Percentiles rank a stretch among this genome's conserved stretches.
These are phyloP conservation scores for Penicillium sp. DNA, from an alignment of 2,329 filamentous ascomycete species.

Conservation along the genomic window DNA sequence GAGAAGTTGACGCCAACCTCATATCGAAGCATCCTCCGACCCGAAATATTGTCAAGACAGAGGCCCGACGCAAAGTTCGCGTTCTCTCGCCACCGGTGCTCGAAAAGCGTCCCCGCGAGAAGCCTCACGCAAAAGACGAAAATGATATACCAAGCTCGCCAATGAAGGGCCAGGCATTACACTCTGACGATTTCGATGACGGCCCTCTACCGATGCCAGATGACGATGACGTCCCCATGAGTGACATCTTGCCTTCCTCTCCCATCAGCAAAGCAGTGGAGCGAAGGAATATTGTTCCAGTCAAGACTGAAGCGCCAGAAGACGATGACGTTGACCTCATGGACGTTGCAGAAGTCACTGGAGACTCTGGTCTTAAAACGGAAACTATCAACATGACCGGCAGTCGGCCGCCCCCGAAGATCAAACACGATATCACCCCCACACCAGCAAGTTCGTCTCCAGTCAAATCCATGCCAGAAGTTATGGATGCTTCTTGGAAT, in stretches of 20 bases:
- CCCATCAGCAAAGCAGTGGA: constrained; percentile 76
- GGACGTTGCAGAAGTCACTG: constrained; percentile 77
- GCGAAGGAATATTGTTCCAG: constrained; percentile 59
- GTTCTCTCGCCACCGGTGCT: constrained; percentile 71
- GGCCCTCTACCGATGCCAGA: constrained; percentile 58
- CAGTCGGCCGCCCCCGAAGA: constrained; percentile 72
- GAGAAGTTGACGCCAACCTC: constrained; percentile 79
- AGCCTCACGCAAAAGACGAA: constrained; percentile 44
- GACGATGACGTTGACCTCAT: constrained; percentile 79
- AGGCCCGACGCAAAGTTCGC: constrained; percentile 74
- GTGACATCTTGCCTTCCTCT: constrained; percentile 81
- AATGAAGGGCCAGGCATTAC: constrained; percentile 40
- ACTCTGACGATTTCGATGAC: constrained; percentile 54
- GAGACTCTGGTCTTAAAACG: constrained; percentile 60
- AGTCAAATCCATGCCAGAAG: constrained; percentile 56
- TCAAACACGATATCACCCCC: constrained; percentile 67
- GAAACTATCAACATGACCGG: constrained; percentile 82
- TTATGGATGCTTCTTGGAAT: constrained; percentile 84
- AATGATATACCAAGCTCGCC: constrained; percentile 49
- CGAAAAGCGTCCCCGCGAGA: constrained; percentile 56
- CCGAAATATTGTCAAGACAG: constrained; percentile 68
- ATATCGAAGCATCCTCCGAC: constrained; percentile 55
- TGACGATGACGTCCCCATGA: constrained; percentile 79
- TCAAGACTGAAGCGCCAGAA: constrained; percentile 66
- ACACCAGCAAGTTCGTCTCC: constrained; percentile 77